phyloP scores from a whole-genome alignment of 2,329 filamentous ascomycete genomes.

The Bertia moriformis region DNA sequence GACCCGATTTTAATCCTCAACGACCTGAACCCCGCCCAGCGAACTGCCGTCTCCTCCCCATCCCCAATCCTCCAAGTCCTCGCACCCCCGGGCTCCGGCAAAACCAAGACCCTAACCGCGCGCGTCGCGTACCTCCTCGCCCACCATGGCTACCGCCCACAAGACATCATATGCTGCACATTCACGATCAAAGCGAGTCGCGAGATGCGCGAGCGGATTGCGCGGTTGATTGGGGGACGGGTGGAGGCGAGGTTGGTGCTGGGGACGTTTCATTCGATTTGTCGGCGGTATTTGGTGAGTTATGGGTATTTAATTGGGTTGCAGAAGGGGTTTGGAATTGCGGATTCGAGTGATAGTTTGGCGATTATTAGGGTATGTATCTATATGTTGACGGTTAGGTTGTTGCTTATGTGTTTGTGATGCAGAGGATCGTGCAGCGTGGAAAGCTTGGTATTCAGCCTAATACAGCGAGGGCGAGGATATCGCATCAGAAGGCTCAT shows the following conservation, averaged over 20 bases:
- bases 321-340: constrained; percentile 48
- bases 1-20: too few species aligned
- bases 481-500: constrained; percentile 11
- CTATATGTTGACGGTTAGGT: not conserved
- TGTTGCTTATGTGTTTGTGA: not conserved
- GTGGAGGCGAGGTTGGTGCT: constrained; percentile 42
- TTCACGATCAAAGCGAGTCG: constrained; percentile 55
- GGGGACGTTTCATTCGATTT: constrained; percentile 54
- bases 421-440: constrained; percentile 11
- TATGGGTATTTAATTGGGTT: constrained; percentile 52
- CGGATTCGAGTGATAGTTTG: constrained; percentile 42
- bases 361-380: constrained; percentile 32
- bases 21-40: constrained; percentile 45
- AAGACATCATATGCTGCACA: constrained; percentile 56
- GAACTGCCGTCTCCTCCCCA: constrained; percentile 41
- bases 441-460: constrained; percentile 30
- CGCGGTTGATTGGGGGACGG: constrained; percentile 38
- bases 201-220: constrained; percentile 52
- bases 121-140: constrained; percentile 42
- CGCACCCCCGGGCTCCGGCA: constrained; percentile 24
- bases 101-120: constrained; percentile 54
- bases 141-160: constrained; percentile 29
- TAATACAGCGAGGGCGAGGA: constrained; percentile 34
- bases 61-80: constrained; percentile 20
- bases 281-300: constrained; percentile 42